Percentiles rank a stretch among this genome's conserved stretches.
These are phyloP conservation scores for Venturia nashicola DNA, from an alignment of 2,329 filamentous ascomycete species.

Conservation along the genomic window DNA sequence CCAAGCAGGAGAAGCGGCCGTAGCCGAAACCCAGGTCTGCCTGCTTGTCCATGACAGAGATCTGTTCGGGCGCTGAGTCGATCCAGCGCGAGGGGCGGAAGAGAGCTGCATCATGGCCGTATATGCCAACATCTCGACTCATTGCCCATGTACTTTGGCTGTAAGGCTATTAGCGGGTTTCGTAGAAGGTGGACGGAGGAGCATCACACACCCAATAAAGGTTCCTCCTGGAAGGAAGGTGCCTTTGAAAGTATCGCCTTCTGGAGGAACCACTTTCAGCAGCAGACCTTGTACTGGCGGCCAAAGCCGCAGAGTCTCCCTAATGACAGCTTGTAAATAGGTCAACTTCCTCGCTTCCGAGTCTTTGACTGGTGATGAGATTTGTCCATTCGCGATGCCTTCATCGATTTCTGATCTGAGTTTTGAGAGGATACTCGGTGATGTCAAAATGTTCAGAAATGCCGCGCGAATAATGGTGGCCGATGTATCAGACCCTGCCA, in stretches of 20 bases:
- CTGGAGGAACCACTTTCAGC: conserved; percentile 19
- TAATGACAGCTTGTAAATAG: conserved; percentile 35
- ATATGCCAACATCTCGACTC: background rate
- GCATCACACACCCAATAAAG: conserved; percentile 2
- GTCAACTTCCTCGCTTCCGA: conserved; percentile 28
- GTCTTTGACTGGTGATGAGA: conserved; percentile 37
- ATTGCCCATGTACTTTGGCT: conserved; percentile 7
- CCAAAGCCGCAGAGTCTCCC: conserved; percentile 34
- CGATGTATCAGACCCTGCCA: conserved; percentile 47
- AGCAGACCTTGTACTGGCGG: conserved; percentile 26
- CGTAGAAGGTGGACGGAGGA: background rate
- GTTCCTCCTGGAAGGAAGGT: conserved; percentile 9
- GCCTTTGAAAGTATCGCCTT: conserved; percentile 20
- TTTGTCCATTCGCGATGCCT: conserved; percentile 24
- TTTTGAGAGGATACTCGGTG: conserved; percentile 31
- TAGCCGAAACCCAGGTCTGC: conserved; percentile 26
- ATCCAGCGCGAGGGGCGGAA: conserved; percentile 41
- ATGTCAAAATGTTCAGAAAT: conserved; percentile 40
- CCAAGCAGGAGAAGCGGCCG: conserved; percentile 24
- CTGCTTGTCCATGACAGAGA: conserved; percentile 20
- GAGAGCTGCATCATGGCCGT: conserved; percentile 26
- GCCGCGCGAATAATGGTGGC: conserved; percentile 42
- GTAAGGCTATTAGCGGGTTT: background rate
- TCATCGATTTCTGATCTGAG: conserved; percentile 35
- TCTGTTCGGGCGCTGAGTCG: conserved; percentile 25